Evolutionary conservation across 1,284 basidiomycete genomes (phyloP), one percentile per base, ranked within the genome.

Genomic region (Papiliotrema flavescens): DNA sequence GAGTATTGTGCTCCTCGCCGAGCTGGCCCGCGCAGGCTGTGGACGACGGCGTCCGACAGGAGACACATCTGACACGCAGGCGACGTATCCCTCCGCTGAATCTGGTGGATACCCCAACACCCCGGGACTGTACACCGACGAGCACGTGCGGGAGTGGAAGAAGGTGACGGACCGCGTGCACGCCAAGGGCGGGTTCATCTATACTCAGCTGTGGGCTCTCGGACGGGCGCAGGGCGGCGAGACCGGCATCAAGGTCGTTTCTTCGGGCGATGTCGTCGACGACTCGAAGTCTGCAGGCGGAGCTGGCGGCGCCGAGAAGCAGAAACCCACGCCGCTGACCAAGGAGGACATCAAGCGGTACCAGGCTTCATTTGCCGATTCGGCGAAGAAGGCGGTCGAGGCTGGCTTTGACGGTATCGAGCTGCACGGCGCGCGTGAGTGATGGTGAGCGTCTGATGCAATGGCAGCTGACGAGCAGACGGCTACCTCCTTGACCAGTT

Each of bases 361-460:
- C 51, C 71, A 84, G 37, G 74, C 69, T 0, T 69, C 79, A 48
- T 86, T 80, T 68, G 78, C 73, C 39, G 63, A 75, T 2, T 77
- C 82, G 0, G 83, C 83, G 0, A 51, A 73, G 13, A 81, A 81
- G 54, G 83, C 84, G 2, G 79, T 82, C 46, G 76, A 79, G 62
- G 83, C 84, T 23, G 85, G 84, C 0, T 85, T 86, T 60, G 85
- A 87, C 62, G 84, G 84, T 34, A 80, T 85, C 32, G 84, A 87
- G 74, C 64, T 79, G 41, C 79, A 79, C 57, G 65, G 65, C 26
- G 77, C 75, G 8, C 51, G 26, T 48, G 22, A 34, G 42, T 47
- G 14, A 67, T 65, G 53, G 57, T 63, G 9, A 61, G 5, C n/a
- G 8, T 8, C 48, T 9, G 13, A 11, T 54, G 20, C 15, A 26